A percentile compares a stretch with the other conserved stretches of the same genome.
Conservation (phyloP, 2,329 filamentous ascomycete species). For the Gremmenia infestans region DNA sequence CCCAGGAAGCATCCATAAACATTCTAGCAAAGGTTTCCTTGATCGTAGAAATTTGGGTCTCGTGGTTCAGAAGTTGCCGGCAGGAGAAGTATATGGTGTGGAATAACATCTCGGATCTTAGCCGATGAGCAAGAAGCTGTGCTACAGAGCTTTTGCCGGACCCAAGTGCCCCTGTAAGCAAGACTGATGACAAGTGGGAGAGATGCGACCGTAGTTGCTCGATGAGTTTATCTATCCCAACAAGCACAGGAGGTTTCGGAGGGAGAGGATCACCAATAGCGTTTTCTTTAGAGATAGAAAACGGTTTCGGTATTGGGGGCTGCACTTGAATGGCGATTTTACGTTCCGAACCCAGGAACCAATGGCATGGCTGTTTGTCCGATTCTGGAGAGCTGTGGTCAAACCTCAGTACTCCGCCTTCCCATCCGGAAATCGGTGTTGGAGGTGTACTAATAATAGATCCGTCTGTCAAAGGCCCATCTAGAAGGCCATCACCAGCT, state of each 20-base stretch:
- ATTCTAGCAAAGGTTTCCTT: conserved; percentile 81
- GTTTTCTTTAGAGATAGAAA: conserved; percentile 44
- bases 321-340: conserved; percentile 73
- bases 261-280: conserved; percentile 52
- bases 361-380: conserved; percentile 49
- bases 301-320: conserved; percentile 61
- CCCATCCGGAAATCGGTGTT: conserved; percentile 60
- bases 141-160: conserved; percentile 84
- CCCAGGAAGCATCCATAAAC: conserved; percentile 90
- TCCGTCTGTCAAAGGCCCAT: conserved; percentile 85
- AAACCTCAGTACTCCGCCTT: conserved; percentile 79
- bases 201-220: conserved; percentile 70
- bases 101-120: conserved; percentile 70
- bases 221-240: conserved; percentile 78
- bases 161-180: conserved; percentile 83
- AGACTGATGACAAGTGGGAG: conserved; percentile 79
- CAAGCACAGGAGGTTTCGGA: conserved; percentile 53
- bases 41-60: conserved; percentile 82
- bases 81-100: conserved; percentile 85
- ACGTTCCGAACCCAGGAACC: conserved; percentile 74
- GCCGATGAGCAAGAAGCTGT: conserved; percentile 66
- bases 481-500: conserved; percentile 58
- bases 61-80: conserved; percentile 81
- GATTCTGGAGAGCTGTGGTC: conserved; percentile 51
- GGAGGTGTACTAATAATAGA: conserved; percentile 63